A percentile compares a stretch with the other conserved stretches of the same genome.
Conservation (phyloP, 345 rosid genomes). For the Microcos paniculata region DNA sequence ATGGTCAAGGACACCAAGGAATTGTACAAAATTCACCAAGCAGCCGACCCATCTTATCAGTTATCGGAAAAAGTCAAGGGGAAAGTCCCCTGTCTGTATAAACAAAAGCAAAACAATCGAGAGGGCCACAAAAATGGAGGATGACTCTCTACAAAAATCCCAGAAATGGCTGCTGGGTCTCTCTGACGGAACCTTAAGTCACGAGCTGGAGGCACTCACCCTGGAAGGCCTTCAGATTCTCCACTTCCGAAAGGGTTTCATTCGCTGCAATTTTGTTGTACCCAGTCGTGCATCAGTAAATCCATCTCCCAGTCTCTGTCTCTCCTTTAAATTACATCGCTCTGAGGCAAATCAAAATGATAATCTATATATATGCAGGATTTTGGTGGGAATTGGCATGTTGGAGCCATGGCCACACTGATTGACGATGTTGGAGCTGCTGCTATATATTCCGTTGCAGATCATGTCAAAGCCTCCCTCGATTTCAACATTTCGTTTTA, state of each 20-base stretch:
- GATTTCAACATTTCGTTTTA: slow-evolving; percentile 49
- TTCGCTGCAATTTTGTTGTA: background rate
- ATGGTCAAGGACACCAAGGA: too few relatives aligned
- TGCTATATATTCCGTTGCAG: slow-evolving; percentile 33
- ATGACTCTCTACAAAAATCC: background rate
- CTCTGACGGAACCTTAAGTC: background rate
- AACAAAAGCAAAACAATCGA: background rate
- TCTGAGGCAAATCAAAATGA: background rate
- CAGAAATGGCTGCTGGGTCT: background rate
- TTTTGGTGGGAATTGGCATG: slow-evolving; percentile 44
- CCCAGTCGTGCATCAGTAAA: background rate
- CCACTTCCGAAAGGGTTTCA: background rate
- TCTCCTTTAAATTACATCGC: background rate
- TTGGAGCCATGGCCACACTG: slow-evolving; percentile 53
- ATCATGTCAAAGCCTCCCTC: slow-evolving; percentile 33
- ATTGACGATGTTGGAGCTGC: slow-evolving; percentile 51
- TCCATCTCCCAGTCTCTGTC: background rate
- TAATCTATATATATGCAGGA: slow-evolving; percentile 22
- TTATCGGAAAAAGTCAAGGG: background rate
- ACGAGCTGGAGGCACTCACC: background rate
- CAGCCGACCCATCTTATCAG: too few relatives aligned
- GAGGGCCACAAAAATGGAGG: background rate
- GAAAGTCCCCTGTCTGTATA: background rate
- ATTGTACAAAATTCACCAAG: too few relatives aligned
- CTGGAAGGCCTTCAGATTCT: background rate